phyloP scores from a whole-genome alignment of 768 basidiomycete genomes.

The Dioszegia hungarica region DNA sequence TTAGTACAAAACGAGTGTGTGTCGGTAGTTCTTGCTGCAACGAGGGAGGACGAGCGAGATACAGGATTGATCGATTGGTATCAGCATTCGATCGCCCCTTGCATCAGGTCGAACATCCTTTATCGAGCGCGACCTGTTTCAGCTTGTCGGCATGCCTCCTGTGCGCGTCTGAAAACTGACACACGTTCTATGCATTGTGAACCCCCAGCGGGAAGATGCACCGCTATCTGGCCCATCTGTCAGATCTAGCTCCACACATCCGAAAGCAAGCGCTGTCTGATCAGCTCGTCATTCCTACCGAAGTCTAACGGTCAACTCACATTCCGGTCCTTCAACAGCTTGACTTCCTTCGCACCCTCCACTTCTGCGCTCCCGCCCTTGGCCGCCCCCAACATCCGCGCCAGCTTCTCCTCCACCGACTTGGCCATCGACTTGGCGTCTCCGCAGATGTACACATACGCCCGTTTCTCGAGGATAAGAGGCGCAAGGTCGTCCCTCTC shows the following conservation, averaged over 20 bases:
- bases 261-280: slow-evolving; percentile 2
- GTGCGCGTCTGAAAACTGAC: too few species aligned
- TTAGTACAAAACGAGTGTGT: neutral
- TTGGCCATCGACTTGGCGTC: slow-evolving; percentile 96
- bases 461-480: slow-evolving; percentile 86
- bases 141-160: too few species aligned
- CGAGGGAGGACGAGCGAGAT: too few species aligned
- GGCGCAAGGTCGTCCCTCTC: slow-evolving; percentile 76
- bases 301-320: slow-evolving; percentile 29
- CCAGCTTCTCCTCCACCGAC: slow-evolving; percentile 84
- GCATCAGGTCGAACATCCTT: too few species aligned
- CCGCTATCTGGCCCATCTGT: too few species aligned
- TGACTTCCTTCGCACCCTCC: slow-evolving; percentile 86
- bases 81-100: too few species aligned
- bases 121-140: too few species aligned
- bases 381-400: slow-evolving; percentile 70
- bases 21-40: too few species aligned
- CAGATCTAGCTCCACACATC: slow-evolving; percentile 11
- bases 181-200: too few species aligned
- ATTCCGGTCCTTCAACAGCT: slow-evolving; percentile 77
- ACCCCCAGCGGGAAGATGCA: too few species aligned
- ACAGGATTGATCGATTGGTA: too few species aligned
- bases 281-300: too few species aligned
- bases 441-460: slow-evolving; percentile 95
- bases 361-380: slow-evolving; percentile 84